Evolutionary conservation across 257 asterid genomes (phyloP).

Genomic region (Dorcoceras hygrometricum): DNA sequence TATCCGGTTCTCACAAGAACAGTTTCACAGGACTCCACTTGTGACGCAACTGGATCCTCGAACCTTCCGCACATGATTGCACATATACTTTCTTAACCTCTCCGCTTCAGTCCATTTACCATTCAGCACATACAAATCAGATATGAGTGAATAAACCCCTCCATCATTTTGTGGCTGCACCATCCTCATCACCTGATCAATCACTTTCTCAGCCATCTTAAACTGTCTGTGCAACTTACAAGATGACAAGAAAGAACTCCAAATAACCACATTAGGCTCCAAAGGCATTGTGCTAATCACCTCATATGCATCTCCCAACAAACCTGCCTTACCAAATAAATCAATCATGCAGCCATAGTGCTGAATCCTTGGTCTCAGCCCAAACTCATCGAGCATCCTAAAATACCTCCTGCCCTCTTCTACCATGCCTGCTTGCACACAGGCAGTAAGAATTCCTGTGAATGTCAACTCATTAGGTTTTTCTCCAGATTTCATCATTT

Average conservation of each 20-base stretch:
- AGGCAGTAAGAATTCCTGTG: conserved; percentile 63
- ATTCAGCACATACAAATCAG: conserved; percentile 47
- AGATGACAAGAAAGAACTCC: conserved; percentile 66
- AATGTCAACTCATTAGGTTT: conserved; percentile 64
- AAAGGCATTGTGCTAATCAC: conserved; percentile 44
- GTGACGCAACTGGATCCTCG: conserved; percentile 54
- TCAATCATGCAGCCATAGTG: conserved; percentile 79
- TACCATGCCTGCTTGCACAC: conserved; percentile 55
- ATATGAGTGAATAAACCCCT: conserved; percentile 54
- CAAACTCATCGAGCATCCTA: conserved; percentile 42
- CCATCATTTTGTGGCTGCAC: conserved; percentile 60
- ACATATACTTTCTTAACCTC: conserved; percentile 47
- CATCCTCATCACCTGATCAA: conserved; percentile 43
- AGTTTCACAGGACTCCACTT: neutral
- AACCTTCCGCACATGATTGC: conserved; percentile 44
- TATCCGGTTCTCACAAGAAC: too few species aligned
- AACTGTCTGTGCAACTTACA: conserved; percentile 59
- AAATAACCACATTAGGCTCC: conserved; percentile 54
- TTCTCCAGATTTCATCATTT: conserved; percentile 45
- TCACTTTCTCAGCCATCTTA: conserved; percentile 55
- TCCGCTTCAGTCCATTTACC: conserved; percentile 56
- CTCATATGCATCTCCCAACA: conserved; percentile 58
- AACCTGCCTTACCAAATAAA: conserved; percentile 61
- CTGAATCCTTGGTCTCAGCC: conserved; percentile 49
- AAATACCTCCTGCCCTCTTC: conserved; percentile 62